Base-by-base conservation (phyloP, 2,329 filamentous ascomycete genomes). In the Juglanconis oblonga region DNA sequence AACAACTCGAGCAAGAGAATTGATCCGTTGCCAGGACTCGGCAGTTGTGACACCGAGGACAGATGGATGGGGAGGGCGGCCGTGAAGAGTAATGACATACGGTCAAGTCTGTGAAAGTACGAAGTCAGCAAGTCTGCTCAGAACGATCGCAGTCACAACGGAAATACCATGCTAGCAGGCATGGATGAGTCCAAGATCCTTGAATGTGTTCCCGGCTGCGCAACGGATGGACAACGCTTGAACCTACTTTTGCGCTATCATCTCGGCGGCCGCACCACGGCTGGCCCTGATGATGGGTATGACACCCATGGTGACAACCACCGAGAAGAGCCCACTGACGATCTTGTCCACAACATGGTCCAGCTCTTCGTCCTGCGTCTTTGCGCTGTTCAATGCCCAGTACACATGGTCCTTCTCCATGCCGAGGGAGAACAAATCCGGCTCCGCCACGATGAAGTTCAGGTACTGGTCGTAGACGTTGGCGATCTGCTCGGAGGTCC, bases 391-490 rank as follows among this genome's bases (percentile, higher is more conserved):
- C 70, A 99, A 80, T n/a, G 91, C 92, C 87, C 91, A 96, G 73
- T 99, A 99, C 8, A 91, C 91, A 73, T 96, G 85, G 62, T 88
- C 90, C 67, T 95, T 95, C 65, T 92, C 89, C 84, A 98, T 90
- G 9, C 93, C 93, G 63, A 99, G 79, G 70, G 91, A 97, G 77
- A 99, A 99, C 4, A 99, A 81, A 72, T 98, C 94, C 5, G 94
- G 93, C 73, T 99, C 95, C 38, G 91, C 91, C 47, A 98, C 94
- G 64, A 98, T 90, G 70, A 98, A 99, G 75, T 99, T 98, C 57
- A 99, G 81, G 71, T 98, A 98, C 72, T 99, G 95, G 72, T 99
- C 95, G 68, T 88, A 99, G 6, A 99, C 85, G 70, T 97, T 93
- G 2, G 93, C 88, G 64, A 99, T 93, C 68, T 90, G 87, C 67